Base-by-base conservation (phyloP, 1,139 yeast genomes). In the Pichia sp. region DNA sequence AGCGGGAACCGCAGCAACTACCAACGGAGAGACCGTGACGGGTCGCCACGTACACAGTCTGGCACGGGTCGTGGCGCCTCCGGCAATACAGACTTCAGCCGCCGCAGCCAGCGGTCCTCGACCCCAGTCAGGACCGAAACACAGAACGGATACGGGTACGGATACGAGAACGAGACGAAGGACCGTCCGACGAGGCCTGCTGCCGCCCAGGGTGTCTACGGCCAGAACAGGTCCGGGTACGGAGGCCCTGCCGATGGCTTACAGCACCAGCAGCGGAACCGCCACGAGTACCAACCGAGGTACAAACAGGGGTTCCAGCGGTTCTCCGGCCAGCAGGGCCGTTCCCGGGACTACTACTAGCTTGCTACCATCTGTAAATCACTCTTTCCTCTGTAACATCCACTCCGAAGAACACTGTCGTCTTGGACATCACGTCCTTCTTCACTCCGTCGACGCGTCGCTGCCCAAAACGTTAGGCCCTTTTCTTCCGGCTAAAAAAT, bases 101-200 rank as follows among this genome's bases (percentile, higher is more conserved):
- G 8, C 37, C 37, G 37, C 18, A 34, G n/a, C 8, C 37, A 16
- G 8, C 13, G 37, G 9, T 3, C 19, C 9, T 34, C 37, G 18
- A n/a, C 37, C 9, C 37, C 37, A n/a, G 37, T 34, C 9, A 34
- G 18, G 18, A 34, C 37, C 7, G 37, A 16, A 9, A 16, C 37
- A 16, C 37, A 34, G 6, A 34, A 34, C 18, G 50, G 46, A 4
- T n/a, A 44, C 34, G 44, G 48, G 7, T 18, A 44, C 12, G 34
- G 51, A 4, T 28, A 36, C 23, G 45, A 47, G 12, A 26, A 41
- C 25, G 42, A 39, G 25, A 6, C 37, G 37, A 34, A 34, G 8
- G 37, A 34, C 18, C 37, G 18, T 9, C 6, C 37, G 3, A 3
- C 37, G 8, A 34, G 37, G 18, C 26, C 23, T 19, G 23, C 23